These are phyloP conservation scores for Zelopaecilomyces penicillatus DNA, from an alignment of 2,329 filamentous ascomycete species.

Conservation along the genomic window DNA sequence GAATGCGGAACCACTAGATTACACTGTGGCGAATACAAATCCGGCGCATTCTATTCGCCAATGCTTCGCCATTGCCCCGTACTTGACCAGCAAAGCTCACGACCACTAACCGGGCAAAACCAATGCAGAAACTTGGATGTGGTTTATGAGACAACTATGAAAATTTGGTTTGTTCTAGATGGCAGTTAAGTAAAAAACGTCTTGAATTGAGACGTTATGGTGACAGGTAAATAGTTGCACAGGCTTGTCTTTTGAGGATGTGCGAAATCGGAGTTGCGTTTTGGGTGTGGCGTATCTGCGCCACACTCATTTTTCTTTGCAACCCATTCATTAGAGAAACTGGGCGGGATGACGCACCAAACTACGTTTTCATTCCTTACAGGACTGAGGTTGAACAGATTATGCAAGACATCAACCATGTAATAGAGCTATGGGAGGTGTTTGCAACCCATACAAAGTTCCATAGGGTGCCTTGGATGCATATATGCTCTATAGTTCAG, in stretches of 20 bases:
- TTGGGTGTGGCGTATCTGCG: background rate
- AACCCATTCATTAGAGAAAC: background rate
- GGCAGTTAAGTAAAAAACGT: background rate
- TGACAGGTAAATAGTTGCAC: background rate
- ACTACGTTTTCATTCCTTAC: no score
- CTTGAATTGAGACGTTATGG: background rate
- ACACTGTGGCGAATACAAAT: background rate
- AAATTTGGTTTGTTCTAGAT: no score
- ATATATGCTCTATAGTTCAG: no score
- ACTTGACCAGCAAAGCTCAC: background rate
- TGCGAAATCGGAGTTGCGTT: constrained; percentile 1
- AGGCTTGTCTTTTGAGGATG: background rate
- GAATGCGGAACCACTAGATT: background rate
- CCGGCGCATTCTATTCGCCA: constrained; percentile 1
- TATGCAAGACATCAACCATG: no score
- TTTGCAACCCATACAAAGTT: no score
- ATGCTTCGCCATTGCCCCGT: background rate
- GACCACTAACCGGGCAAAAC: background rate
- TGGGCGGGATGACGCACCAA: no score
- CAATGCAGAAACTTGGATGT: background rate
- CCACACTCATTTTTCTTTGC: constrained; percentile 1
- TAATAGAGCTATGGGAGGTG: no score
- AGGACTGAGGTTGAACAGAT: no score
- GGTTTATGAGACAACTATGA: background rate
- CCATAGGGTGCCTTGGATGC: no score